A percentile compares a stretch with the other conserved stretches of the same genome.
Conservation (phyloP, 441 rosid genomes). For the Corymbia citriodora region DNA sequence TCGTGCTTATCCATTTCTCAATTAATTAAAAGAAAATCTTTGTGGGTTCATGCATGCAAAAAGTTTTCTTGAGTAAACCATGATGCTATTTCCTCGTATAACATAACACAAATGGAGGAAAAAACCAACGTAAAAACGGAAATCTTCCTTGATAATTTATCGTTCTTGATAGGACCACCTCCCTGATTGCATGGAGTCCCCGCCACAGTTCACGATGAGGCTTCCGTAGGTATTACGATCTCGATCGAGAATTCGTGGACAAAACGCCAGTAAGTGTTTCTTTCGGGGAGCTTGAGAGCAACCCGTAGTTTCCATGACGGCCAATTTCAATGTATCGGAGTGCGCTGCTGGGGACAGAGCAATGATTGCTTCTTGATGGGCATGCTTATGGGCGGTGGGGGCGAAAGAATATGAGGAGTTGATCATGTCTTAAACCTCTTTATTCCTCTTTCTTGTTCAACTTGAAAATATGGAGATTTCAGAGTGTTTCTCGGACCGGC, state of each 20-base stretch:
- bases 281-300: neutral
- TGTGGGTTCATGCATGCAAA: no score
- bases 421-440: neutral
- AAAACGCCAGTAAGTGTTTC: neutral
- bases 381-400: neutral
- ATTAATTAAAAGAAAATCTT: neutral
- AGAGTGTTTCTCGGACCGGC: neutral
- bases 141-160: neutral
- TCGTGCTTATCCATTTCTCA: neutral
- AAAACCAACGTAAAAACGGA: neutral
- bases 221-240: neutral
- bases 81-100: neutral
- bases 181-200: neutral
- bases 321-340: neutral
- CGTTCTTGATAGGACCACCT: neutral
- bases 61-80: neutral
- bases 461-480: neutral
- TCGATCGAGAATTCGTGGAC: neutral
- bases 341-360: neutral
- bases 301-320: neutral
- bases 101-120: neutral
- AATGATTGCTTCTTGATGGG: neutral
- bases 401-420: neutral
- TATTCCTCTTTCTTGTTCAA: neutral
- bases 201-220: neutral